A percentile compares a stretch with the other conserved stretches of the same genome.
Evolutionary conservation across 164 flowering plant genomes (phyloP).

Genomic region (Aristolochia californica): DNA sequence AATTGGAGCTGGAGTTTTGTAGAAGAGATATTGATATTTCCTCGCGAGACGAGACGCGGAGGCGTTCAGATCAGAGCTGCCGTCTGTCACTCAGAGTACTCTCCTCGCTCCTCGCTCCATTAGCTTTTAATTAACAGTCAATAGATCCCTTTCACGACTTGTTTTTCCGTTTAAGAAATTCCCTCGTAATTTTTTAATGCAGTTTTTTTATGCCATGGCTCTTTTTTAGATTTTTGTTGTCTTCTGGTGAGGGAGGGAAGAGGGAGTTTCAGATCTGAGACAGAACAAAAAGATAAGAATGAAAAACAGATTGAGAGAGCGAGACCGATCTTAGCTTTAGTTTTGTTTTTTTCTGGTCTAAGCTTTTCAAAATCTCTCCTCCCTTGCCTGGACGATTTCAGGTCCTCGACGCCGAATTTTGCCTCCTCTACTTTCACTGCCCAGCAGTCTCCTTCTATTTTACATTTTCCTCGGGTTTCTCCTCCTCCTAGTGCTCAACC

Average conservation of each 20-base stretch:
- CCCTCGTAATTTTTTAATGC: neutral
- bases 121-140: neutral
- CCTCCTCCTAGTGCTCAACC: too few relatives aligned
- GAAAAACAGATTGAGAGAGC: conserved; percentile 3
- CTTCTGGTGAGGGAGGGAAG: conserved; percentile 1
- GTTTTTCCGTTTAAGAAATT: neutral
- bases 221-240: conserved; percentile 7
- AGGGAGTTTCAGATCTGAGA: conserved; percentile 10
- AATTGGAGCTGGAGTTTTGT: too few relatives aligned
- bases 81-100: neutral
- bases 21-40: too few relatives aligned
- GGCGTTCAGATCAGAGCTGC: too few relatives aligned
- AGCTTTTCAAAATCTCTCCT: neutral
- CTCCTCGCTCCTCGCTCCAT: neutral
- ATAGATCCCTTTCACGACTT: neutral
- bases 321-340: neutral
- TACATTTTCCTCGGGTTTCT: too few relatives aligned
- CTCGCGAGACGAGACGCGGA: too few relatives aligned
- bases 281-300: conserved; percentile 2
- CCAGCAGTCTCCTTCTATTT: too few relatives aligned
- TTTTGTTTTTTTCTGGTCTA: conserved; percentile 7
- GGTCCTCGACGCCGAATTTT: too few relatives aligned
- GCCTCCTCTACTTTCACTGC: too few relatives aligned
- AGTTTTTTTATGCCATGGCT: conserved; percentile 1
- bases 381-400: too few relatives aligned